Evolutionary conservation across 2,329 filamentous ascomycete genomes (phyloP), one percentile per base, ranked within the genome.

Genomic region (Phaeosphaeria sp.): DNA sequence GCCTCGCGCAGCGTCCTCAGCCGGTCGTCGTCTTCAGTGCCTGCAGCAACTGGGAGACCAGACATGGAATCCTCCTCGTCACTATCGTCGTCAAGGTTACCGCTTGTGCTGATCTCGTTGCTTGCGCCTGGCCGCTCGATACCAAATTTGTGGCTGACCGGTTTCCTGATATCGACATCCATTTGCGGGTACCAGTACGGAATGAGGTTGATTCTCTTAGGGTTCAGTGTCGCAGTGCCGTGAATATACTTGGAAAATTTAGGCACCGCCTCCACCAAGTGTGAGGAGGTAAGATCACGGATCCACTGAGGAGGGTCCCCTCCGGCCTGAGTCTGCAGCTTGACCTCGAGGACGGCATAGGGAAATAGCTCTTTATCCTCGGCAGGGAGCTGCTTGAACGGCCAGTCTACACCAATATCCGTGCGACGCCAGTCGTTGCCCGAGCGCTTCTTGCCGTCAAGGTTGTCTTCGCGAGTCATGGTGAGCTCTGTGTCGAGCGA

Each of bases 191-290:
- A 91, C 95, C 95, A 99, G 82, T 92, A 99, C 0, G 95, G 95
- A 6, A 99, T 83, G 13, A 99, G 84, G 48, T 97, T 83, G 77
- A 99, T 99, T 54, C 90, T 88, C 46, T 89, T 85, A 0, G 93
- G 93, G 77, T 97, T 96, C 46, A 99, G 80, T 11, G 87, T 91
- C 10, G 94, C 94, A 1, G 90, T 93, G 58, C 95, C 95, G 77
- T 99, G 95, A 57, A 99, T 98, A 77, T 98, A 99, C 80, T 99
- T 99, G 72, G 93, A 97, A 79, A 98, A 99, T 75, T 99, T 99
- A 61, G 95, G 95, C 2, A 99, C 93, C n/a, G 95, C 93, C 80
- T 99, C 95, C 1, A 99, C 95, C 17, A 99, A 84, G 80, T 99
- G 95, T 62, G 93, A 97, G 13, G 92, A 86, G 46, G 93, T 96